Conservation (phyloP, 225 moss, liverwort and hornwort genomes). For the Climacium dendroides region DNA sequence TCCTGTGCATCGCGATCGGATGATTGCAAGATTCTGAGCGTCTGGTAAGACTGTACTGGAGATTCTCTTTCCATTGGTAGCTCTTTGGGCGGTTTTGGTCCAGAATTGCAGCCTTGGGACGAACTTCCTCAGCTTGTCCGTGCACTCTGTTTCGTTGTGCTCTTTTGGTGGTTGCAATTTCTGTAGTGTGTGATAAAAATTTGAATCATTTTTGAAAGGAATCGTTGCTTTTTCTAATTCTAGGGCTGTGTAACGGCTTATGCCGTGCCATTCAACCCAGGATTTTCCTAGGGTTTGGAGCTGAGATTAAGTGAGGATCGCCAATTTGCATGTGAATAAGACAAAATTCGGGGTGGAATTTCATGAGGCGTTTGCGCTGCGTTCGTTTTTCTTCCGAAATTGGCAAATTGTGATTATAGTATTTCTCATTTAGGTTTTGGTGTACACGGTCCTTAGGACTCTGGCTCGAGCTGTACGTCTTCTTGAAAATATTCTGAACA, state of each 20-base stretch:
- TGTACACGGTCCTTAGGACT: not conserved
- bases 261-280: not conserved
- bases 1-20: not conserved
- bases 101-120: not conserved
- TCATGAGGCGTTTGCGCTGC: not conserved
- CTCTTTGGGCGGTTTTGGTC: not conserved
- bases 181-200: not conserved
- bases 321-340: not conserved
- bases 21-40: not conserved
- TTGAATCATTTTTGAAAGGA: not conserved
- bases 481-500: not conserved
- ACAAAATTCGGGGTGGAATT: not conserved
- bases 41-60: not conserved
- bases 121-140: not conserved
- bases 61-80: not conserved
- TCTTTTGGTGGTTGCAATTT: not conserved
- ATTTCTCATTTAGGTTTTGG: not conserved
- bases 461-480: not conserved
- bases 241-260: not conserved
- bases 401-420: not conserved
- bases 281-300: conserved; percentile 11
- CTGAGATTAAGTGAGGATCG: not conserved
- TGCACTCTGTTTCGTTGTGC: not conserved
- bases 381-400: not conserved
- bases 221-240: not conserved